phyloP scores from a whole-genome alignment of 495 filamentous ascomycete species.

The Hypoxylon fuscum region DNA sequence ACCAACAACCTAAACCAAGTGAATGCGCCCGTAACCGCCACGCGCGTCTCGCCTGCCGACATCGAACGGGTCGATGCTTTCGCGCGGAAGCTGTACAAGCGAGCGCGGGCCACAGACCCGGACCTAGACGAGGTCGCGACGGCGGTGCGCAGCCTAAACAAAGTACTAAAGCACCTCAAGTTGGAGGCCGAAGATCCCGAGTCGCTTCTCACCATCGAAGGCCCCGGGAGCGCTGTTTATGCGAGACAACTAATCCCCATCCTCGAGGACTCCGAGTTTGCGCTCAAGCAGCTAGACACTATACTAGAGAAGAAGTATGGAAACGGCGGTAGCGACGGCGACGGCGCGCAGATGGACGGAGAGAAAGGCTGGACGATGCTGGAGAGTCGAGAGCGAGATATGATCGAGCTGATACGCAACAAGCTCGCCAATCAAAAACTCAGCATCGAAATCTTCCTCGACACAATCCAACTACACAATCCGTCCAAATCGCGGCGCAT shows the following conservation, averaged over 20 bases:
- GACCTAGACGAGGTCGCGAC: conserved; percentile 48
- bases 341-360: conserved; percentile 35
- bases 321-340: conserved; percentile 14
- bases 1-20: conserved; percentile 1
- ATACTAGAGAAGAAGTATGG: conserved; percentile 53
- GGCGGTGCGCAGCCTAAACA: conserved; percentile 55
- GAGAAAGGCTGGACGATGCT: conserved; percentile 43
- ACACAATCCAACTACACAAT: conserved; percentile 56
- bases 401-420: conserved; percentile 48
- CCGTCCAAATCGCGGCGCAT: conserved; percentile 46
- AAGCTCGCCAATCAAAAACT: conserved; percentile 52
- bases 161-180: conserved; percentile 58
- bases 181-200: conserved; percentile 59
- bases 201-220: conserved; percentile 54
- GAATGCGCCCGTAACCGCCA: not conserved
- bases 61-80: conserved; percentile 56
- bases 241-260: conserved; percentile 53
- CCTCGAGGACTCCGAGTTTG: conserved; percentile 59
- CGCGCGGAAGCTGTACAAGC: conserved; percentile 51
- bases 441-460: conserved; percentile 57
- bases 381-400: conserved; percentile 43
- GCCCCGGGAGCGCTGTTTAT: conserved; percentile 47
- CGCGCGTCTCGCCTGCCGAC: conserved; percentile 34
- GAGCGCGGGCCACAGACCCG: conserved; percentile 49
- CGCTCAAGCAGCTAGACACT: conserved; percentile 57